Conservation (phyloP, 768 basidiomycete genomes). For the Mycena albidolilacea region DNA sequence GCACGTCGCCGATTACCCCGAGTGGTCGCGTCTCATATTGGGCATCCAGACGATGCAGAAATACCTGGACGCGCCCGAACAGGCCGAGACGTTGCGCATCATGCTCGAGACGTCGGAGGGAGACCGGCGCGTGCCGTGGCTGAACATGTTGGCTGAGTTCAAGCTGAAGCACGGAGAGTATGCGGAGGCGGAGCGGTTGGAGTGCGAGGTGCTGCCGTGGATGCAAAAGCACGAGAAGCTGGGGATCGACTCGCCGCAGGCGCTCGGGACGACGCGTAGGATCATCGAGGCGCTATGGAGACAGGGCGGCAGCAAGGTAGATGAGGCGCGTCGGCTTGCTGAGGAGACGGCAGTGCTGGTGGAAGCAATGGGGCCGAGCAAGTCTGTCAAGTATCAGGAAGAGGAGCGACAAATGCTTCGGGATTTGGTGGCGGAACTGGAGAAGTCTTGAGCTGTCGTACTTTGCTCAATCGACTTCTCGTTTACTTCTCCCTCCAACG, state of each 20-base stretch:
- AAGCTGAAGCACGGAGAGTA: neutral
- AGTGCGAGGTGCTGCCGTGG: neutral
- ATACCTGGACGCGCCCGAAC: neutral
- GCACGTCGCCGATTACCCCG: neutral
- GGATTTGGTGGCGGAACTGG: neutral
- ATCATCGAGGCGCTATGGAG: neutral
- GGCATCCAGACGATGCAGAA: conserved; percentile 1
- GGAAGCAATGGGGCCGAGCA: neutral
- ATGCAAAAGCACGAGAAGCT: neutral
- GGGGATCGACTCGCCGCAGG: neutral
- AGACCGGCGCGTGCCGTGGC: neutral
- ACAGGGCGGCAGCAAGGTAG: neutral
- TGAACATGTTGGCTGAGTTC: neutral
- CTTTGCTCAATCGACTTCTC: no score
- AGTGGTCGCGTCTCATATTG: neutral
- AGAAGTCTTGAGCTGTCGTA: neutral
- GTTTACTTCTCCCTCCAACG: no score
- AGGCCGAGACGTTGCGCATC: neutral
- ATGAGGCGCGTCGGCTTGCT: neutral
- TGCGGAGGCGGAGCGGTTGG: neutral
- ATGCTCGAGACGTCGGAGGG: neutral
- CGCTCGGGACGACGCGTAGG: neutral
- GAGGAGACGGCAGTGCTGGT: neutral
- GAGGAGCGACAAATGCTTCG: conserved; percentile 1
- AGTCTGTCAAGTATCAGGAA: neutral